phyloP scores from a whole-genome alignment of 208 protist genomes.

The Trypanosoma rangeli region DNA sequence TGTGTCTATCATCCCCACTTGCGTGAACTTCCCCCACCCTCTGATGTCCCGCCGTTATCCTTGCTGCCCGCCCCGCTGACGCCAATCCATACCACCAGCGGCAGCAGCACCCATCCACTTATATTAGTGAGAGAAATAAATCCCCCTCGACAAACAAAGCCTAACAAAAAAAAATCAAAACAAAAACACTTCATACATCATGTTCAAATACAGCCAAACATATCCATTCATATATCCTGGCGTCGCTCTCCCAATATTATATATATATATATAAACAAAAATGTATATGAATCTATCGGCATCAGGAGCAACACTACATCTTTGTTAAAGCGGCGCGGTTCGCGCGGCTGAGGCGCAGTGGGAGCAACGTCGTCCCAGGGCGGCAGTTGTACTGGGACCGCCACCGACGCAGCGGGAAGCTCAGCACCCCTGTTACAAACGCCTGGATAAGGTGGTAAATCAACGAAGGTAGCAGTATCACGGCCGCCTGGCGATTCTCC shows the following conservation, averaged over 20 bases:
- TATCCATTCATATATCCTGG: neutral
- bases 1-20: neutral
- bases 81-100: too few relatives aligned
- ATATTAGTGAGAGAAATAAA: neutral
- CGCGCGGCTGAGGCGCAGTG: constrained; percentile 30
- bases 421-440: constrained; percentile 21
- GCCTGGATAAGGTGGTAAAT: constrained; percentile 31
- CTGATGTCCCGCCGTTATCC: too few relatives aligned
- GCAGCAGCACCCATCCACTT: neutral
- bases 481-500: constrained; percentile 15
- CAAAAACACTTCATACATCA: neutral
- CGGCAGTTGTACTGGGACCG: constrained; percentile 36
- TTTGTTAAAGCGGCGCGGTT: neutral
- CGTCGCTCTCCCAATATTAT: neutral
- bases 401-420: constrained; percentile 32
- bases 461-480: constrained; percentile 21
- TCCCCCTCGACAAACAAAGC: neutral
- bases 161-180: neutral
- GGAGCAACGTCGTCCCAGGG: constrained; percentile 40
- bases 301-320: neutral
- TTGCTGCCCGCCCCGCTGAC: too few relatives aligned
- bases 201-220: neutral
- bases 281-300: neutral
- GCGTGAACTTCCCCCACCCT: too few relatives aligned
- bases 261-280: neutral